Conservation (phyloP, 768 basidiomycete genomes). For the Mycena floridula region DNA sequence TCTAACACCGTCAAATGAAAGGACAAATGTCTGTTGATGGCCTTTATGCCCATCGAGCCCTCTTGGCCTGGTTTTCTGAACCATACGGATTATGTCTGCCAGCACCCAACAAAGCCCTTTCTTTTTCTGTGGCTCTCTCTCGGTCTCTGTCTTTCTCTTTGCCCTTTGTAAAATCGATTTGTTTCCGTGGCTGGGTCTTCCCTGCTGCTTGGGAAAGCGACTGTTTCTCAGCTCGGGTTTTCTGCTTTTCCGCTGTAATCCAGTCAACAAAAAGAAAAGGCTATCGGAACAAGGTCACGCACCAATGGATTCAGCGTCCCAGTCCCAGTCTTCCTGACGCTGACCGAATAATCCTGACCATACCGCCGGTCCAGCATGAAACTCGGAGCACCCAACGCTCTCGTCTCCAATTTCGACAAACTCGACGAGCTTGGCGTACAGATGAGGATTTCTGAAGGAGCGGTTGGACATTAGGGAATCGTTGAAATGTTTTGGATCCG, state of each 20-base stretch:
- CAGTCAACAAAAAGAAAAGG: slow-evolving; percentile 1
- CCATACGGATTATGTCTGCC: background rate
- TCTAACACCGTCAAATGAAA: too few species aligned
- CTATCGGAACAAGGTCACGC: slow-evolving; percentile 27
- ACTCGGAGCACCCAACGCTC: slow-evolving; percentile 76
- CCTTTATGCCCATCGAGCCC: background rate
- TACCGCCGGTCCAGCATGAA: slow-evolving; percentile 51
- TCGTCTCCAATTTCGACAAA: slow-evolving; percentile 85
- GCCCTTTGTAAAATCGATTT: slow-evolving; percentile 52
- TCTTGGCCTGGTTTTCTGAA: background rate
- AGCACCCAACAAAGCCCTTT: too few species aligned
- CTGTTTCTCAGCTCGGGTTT: slow-evolving; percentile 56
- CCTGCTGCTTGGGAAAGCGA: slow-evolving; percentile 42
- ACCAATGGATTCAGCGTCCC: slow-evolving; percentile 80
- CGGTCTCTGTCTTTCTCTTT: slow-evolving; percentile 1
- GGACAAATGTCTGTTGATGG: too few species aligned
- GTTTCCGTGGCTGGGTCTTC: slow-evolving; percentile 35
- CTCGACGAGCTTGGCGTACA: slow-evolving; percentile 93
- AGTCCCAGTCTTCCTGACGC: slow-evolving; percentile 37
- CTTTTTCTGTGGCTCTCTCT: background rate
- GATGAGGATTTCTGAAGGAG: slow-evolving; percentile 92
- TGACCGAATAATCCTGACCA: background rate
- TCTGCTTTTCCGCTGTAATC: slow-evolving; percentile 53
- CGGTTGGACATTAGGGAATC: slow-evolving; percentile 91
- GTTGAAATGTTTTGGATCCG: slow-evolving; percentile 84